Evolutionary conservation across 1,139 yeast species (phyloP).

Genomic region (Pneumocystis murina): DNA sequence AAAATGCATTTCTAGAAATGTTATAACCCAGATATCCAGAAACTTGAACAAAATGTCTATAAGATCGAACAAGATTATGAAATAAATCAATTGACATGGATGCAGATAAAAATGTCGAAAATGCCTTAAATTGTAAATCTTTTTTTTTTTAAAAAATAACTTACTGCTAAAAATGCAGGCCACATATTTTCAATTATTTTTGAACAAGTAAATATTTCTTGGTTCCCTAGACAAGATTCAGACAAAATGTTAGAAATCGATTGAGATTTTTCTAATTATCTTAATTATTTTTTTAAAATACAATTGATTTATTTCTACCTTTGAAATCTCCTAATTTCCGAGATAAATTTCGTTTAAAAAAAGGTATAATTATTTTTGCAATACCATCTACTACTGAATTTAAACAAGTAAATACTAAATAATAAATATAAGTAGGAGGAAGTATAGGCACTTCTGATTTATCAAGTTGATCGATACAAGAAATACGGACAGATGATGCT

Average conservation of each 20-base stretch:
- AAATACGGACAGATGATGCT: conserved; percentile 34
- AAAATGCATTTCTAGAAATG: conserved; percentile 44
- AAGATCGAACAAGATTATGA: conserved; percentile 46
- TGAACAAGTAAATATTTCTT: conserved; percentile 18
- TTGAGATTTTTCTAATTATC: not conserved
- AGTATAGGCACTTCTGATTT: conserved; percentile 52
- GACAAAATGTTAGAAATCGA: conserved; percentile 1
- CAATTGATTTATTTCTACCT: not conserved
- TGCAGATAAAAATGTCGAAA: conserved; percentile 43
- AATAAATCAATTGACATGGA: conserved; percentile 55
- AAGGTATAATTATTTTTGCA: conserved; percentile 13
- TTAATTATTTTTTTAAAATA: not conserved
- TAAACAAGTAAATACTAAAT: conserved; percentile 42
- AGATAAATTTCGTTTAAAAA: conserved; percentile 8
- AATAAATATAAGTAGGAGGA: conserved; percentile 49
- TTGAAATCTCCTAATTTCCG: conserved; percentile 4
- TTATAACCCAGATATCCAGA: conserved; percentile 55
- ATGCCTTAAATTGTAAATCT: conserved; percentile 20
- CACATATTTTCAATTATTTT: conserved; percentile 33
- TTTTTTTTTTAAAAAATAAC: not conserved
- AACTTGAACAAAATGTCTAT: conserved; percentile 69
- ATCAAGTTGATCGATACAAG: conserved; percentile 61
- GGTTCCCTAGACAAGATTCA: conserved; percentile 10
- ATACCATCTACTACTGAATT: conserved; percentile 48
- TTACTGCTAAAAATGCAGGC: conserved; percentile 29